phyloP scores from a whole-genome alignment of 208 protist species.

The Porcisia deanei region DNA sequence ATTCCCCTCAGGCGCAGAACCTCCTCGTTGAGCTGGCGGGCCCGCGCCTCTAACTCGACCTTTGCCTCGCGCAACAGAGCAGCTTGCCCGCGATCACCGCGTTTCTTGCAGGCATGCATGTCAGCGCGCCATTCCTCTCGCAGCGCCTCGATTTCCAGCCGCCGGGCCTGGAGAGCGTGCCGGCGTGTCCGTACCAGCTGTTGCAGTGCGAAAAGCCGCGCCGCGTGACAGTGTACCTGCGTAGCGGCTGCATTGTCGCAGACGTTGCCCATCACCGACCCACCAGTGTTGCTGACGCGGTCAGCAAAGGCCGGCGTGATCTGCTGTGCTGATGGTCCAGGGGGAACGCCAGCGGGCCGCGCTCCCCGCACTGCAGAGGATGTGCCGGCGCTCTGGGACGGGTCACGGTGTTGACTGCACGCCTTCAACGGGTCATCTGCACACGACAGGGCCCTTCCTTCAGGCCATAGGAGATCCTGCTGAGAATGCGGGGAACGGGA shows the following conservation, averaged over 20 bases:
- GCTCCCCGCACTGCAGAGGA: not conserved
- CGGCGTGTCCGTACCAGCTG: constrained; percentile 31
- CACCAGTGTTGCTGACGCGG: not conserved
- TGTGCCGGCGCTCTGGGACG: not conserved
- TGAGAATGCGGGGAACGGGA: not conserved
- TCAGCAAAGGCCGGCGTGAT: not conserved
- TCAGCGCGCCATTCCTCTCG: constrained; percentile 62
- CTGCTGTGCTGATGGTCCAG: not conserved
- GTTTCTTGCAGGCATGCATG: constrained; percentile 43
- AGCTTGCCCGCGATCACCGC: constrained; percentile 34
- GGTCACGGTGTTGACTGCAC: not conserved
- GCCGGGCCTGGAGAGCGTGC: constrained; percentile 30
- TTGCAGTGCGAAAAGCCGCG: constrained; percentile 18
- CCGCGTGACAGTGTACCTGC: constrained; percentile 13
- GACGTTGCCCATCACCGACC: not conserved
- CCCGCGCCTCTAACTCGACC: constrained; percentile 50
- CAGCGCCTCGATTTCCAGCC: constrained; percentile 35
- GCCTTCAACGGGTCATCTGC: not conserved
- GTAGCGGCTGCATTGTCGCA: not conserved
- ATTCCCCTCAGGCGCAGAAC: constrained; percentile 49
- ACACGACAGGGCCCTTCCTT: not conserved
- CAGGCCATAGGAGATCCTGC: not conserved
- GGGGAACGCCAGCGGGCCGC: not conserved
- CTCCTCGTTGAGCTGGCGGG: constrained; percentile 55
- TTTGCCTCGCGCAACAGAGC: constrained; percentile 48